Base-by-base conservation (phyloP, 1,139 yeast genomes). In the Nakaseomyces uthaithaninus region DNA sequence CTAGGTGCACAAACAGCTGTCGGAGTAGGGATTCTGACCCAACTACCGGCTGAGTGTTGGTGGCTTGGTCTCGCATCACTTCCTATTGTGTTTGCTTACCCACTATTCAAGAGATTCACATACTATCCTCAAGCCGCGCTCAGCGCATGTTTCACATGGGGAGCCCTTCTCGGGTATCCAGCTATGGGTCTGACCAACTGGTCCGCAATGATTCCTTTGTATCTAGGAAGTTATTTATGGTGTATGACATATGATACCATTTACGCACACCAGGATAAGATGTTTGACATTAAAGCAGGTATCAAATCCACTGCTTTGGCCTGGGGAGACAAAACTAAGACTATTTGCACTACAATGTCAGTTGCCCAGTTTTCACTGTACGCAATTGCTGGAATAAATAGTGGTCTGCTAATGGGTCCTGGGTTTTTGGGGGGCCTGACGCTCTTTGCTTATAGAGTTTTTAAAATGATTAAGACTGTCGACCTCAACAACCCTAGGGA, bases 231-330 rank as follows among this genome's bases (percentile, higher is more conserved):
- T 36, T 83, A 80, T 58, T 69, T 81, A 42, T 93, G 98, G 98
- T 81, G 95, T 50, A 82, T 93, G 85, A 79, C 82, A 39, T 93
- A 93, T 62, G 99, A 93, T 61, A 85, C 97, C 2, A 77, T 93
- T 33, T 93, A 93, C 60, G 98, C 98, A 1, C 99, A 93, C 60
- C 99, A 93, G 65, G 98, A 93, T 62, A 93, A 93, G 65, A 66
- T 63, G 44, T 93, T 81, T 55, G 99, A 93, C 61, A 65, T 82
- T 40, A 67, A 72, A 42, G 97, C 95, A 0, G 97, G 97, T 6
- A 82, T 93, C 50, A 87, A 89, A 61, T 85, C 95, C 2, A 86
- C 97, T 1, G 98, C 98, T 3, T 71, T 91, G 52, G 86, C 81
- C 4, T 91, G 98, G 97, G 94, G 93, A 3, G 74, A 73, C 16